Base-by-base conservation (phyloP, 2,329 filamentous ascomycete genomes). In the Sporothrix variecibatus region DNA sequence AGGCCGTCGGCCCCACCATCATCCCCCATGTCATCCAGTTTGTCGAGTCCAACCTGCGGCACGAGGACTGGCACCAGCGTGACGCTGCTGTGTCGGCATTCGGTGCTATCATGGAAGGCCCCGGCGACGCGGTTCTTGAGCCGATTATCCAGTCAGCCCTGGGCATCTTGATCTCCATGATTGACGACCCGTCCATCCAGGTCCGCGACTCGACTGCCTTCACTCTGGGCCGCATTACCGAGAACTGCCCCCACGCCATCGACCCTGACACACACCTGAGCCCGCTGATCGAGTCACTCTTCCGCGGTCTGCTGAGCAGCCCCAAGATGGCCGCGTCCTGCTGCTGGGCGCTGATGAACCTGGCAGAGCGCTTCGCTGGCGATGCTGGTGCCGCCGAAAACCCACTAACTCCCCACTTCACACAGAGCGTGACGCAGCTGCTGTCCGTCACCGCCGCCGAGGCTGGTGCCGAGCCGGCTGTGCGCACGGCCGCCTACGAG, bases 301-400 rank as follows among this genome's bases (percentile, higher is more conserved):
- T 99, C 86, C 90, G 91, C 78, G 96, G 95, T 70, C 88, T 99
- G 75, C 90, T 94, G 75, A 95, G 93, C 85, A 96, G 93, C 82
- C 92, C 94, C 75, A 98, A 97, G 89, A 99, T 99, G 91, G 96
- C 95, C 43, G 91, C 94, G 73, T 99, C 96, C 40, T 98, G 96
- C 90, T 99, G 96, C 86, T 98, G 97, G 96, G 95, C 96, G 43
- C 86, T 99, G 78, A 98, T 99, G 94, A 99, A 98, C 84, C 86
- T 99, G 81, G 95, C 96, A 12, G 96, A 99, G 81, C 92, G 95
- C 76, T 99, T 98, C 81, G 93, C 94, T 40, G 94, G 94, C 74
- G 95, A 98, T 73, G 88, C 91, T 73, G 94, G 93, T 69, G 92
- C 91, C 75, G 79, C 86, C 58, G 86, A 92, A 79, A 99, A 98